Base-by-base conservation (phyloP, 805 yeast genomes). In the Nakazawaea siamensis region DNA sequence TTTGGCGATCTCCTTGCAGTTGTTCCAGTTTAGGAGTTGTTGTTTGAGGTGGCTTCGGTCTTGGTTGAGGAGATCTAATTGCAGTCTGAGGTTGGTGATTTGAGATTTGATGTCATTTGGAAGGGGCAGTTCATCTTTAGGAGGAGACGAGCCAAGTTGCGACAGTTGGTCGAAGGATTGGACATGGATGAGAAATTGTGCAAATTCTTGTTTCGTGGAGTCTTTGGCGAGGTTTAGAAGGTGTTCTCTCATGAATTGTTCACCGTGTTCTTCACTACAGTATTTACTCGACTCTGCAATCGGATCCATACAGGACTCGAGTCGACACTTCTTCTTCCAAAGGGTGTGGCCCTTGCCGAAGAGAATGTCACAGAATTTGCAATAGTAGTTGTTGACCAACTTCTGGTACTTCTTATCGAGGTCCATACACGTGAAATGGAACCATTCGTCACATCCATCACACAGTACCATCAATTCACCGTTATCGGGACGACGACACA, bases 391-490 rank as follows among this genome's bases (percentile, higher is more conserved):
- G 31, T 70, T 64, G 9, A 86, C 76, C 33, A 86, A 59, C 26
- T 67, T 63, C 38, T 71, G 66, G 47, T 68, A 69, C 35, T 62
- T 56, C 7, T 51, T 52, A 34, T 76, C 66, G 24, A 86, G 51
- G 34, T 66, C 67, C 68, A 87, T 72, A 52, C 97, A 88, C 30
- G 59, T 61, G 55, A 87, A 84, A 56, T 88, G 97, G 51, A 69
- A 88, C 97, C 97, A 88, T 39, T 85, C 95, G 49, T 86, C 95
- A 57, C 97, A 88, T 5, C 85, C 88, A 52, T 87, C 96, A 52
- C 97, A 87, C 0, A 82, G 85, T n/a, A 88, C 81, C 97, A 88
- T 88, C 51, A 87, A 59, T 39, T 74, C 78, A 2, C 88, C 92
- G 40, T 69, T 66, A 48, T 88, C 96, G 0, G 86, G 80, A 41